Evolutionary conservation across 202 grass and related monocot species (phyloP), one percentile per base, ranked within the genome.

Genomic region (Zizania palustris): DNA sequence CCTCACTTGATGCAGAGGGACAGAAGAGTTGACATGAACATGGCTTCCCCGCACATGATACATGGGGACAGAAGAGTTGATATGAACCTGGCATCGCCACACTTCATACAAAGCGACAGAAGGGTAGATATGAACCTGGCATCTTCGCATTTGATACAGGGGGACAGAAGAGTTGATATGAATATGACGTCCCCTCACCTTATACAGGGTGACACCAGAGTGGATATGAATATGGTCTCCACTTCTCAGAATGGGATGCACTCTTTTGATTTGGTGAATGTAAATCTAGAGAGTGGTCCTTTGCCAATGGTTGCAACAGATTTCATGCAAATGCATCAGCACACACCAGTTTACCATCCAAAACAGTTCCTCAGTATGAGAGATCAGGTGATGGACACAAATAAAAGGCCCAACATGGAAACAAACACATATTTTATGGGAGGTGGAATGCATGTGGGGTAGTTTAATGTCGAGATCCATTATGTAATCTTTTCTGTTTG

Each of bases 281-380:
- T 88, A 63, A 90, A 93, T 53, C 68, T 96, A 62, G 92, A 89
- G 80, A 83, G 79, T 43, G 80, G 89, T 39, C 76, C 82, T 44
- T 74, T 93, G 74, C 76, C 92, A 37, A 92, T 92, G 83, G 66
- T 75, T 49, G 86, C 89, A 18, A 89, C 92, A 36, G 85, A 96
- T 85, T 96, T 92, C 82, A 92, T 96, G 92, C 92, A 92, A 85
- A 86, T 96, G 80, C 85, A 90, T 38, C 82, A 51, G 10, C 85
- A 93, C 14, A 75, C 79, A 51, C 59, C 48, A 59, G 85, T 81
- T 86, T 81, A 83, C 57, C 88, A 90, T 80, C 79, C 87, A 37
- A 90, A 87, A 45, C 87, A 85, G 55, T 50, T 91, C 65, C 64
- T 84, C 14, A 76, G 79, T 69, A 84, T 85, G 84, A 96, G 92